phyloP scores from a whole-genome alignment of 495 filamentous ascomycete genomes.

The Neurospora sp. region DNA sequence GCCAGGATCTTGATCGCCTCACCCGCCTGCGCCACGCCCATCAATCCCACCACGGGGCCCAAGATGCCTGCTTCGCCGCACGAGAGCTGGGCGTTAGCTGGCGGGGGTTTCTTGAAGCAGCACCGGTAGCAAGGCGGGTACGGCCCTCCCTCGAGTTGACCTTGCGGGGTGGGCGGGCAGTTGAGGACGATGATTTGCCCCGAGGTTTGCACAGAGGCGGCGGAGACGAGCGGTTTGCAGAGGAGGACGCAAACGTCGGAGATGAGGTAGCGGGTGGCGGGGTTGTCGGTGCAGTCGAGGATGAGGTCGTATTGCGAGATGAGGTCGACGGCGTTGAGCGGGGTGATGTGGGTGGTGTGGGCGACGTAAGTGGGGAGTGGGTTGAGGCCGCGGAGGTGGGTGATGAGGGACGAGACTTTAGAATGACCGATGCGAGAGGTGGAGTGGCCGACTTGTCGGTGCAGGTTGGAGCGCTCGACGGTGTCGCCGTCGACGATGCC shows the following conservation, averaged over 20 bases:
- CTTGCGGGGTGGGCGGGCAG: constrained; percentile 43
- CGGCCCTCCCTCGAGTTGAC: constrained; percentile 16
- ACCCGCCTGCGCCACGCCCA: constrained; percentile 86
- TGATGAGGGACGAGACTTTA: constrained; percentile 74
- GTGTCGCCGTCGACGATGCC: constrained; percentile 81
- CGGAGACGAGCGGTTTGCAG: constrained; percentile 72
- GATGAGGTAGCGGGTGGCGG: constrained; percentile 82
- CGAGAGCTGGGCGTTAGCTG: constrained; percentile 61
- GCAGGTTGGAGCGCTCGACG: constrained; percentile 85
- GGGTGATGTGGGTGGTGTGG: constrained; percentile 50
- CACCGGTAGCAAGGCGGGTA: constrained; percentile 84
- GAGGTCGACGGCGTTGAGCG: constrained; percentile 52
- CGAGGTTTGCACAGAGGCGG: constrained; percentile 75
- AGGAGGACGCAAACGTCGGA: constrained; percentile 79
- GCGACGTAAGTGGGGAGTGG: constrained; percentile 52
- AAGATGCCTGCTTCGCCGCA: constrained; percentile 91
- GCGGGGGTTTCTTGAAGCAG: constrained; percentile 80
- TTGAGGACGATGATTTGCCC: constrained; percentile 86
- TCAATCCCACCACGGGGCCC: constrained; percentile 84
- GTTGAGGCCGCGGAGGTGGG: constrained; percentile 58
- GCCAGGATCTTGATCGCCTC: constrained; percentile 80
- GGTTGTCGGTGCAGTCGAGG: constrained; percentile 91
- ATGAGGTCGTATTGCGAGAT: constrained; percentile 68
- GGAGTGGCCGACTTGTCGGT: constrained; percentile 79
- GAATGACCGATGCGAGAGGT: constrained; percentile 58